Conservation (phyloP, 306 rosid species). For the Pterocarpus santalinus region DNA sequence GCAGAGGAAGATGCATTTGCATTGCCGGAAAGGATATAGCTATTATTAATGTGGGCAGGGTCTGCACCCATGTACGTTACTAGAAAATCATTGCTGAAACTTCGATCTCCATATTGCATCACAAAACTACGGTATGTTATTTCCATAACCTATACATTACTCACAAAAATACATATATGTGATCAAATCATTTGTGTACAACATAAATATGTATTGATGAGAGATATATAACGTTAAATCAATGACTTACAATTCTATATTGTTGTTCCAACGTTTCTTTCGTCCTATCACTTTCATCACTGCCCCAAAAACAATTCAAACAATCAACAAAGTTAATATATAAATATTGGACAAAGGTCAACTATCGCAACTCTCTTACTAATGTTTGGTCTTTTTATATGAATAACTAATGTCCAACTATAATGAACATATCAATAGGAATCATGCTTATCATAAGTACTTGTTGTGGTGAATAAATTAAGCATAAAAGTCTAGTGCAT, state of each 20-base stretch:
- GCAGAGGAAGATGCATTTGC: background rate
- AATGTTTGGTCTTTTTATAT: background rate
- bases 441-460: too few relatives aligned
- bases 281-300: slow-evolving; percentile 58
- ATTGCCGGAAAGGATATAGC: background rate
- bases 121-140: slow-evolving; percentile 66
- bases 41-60: background rate
- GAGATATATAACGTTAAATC: too few relatives aligned
- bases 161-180: background rate
- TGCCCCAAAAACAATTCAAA: slow-evolving; percentile 32
- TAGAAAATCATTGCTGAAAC: slow-evolving; percentile 30
- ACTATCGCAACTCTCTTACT: background rate
- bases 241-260: slow-evolving; percentile 54
- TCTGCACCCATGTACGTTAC: slow-evolving; percentile 56
- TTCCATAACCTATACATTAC: slow-evolving; percentile 49
- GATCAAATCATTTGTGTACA: too few relatives aligned
- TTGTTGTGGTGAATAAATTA: background rate
- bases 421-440: too few relatives aligned
- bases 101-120: slow-evolving; percentile 62
- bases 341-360: background rate
- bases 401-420: background rate
- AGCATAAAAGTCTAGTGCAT: background rate
- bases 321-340: background rate
- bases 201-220: too few relatives aligned
- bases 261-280: slow-evolving; percentile 63